Conservation (phyloP, 495 filamentous ascomycete species). For the Penicillium waksmanii region DNA sequence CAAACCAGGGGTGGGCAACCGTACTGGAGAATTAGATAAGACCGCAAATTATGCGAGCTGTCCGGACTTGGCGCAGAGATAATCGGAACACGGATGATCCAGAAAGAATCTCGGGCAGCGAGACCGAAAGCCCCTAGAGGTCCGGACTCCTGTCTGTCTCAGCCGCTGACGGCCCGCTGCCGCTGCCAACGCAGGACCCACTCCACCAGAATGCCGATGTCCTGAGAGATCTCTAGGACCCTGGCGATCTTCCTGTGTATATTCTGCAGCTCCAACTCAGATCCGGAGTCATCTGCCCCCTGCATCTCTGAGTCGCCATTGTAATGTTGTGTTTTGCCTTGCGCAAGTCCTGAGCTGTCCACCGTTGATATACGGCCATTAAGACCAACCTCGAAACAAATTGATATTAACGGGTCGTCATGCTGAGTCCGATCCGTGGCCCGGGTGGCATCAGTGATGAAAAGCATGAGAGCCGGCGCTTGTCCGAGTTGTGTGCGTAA, state of each 20-base stretch:
- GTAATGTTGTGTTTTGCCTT: constrained; percentile 18
- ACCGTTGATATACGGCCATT: constrained; percentile 60
- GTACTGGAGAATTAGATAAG: not conserved
- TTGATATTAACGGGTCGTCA: constrained; percentile 31
- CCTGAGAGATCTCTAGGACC: constrained; percentile 50
- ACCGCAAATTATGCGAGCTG: not conserved
- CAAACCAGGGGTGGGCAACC: not conserved
- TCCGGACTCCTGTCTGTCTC: constrained; percentile 10
- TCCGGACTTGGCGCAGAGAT: not conserved
- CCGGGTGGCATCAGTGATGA: constrained; percentile 36
- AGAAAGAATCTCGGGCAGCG: not conserved
- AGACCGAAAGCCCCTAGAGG: not conserved
- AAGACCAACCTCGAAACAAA: constrained; percentile 61
- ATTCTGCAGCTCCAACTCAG: constrained; percentile 37
- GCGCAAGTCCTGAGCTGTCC: constrained; percentile 37
- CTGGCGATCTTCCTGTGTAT: constrained; percentile 42
- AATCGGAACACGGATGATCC: not conserved
- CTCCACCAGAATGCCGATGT: constrained; percentile 64
- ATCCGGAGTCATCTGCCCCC: constrained; percentile 26
- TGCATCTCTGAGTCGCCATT: constrained; percentile 28
- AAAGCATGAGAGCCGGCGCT: constrained; percentile 47
- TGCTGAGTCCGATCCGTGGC: constrained; percentile 1
- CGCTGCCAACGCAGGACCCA: constrained; percentile 47
- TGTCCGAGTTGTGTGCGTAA: constrained; percentile 49
- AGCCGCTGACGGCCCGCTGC: constrained; percentile 29